These are phyloP conservation scores for Carallia brachiata DNA, from an alignment of 345 rosid genomes.

Conservation along the genomic window DNA sequence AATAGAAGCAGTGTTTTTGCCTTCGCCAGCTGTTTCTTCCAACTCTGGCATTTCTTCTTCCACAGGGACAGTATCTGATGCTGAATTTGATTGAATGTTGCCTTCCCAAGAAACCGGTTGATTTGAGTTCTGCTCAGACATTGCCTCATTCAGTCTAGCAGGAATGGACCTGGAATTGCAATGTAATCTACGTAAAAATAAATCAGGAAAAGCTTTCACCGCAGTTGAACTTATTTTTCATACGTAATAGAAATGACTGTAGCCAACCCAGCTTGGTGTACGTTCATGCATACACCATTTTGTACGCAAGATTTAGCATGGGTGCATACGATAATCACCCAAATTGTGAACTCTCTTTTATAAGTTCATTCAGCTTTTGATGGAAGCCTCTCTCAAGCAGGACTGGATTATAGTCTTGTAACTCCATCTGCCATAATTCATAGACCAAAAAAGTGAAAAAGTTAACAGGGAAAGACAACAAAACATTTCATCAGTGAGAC, in stretches of 20 bases:
- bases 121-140: constrained; percentile 33
- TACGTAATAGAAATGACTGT: constrained; percentile 4
- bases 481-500: no score
- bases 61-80: constrained; percentile 14
- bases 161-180: constrained; percentile 39
- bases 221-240: not conserved
- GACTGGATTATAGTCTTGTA: constrained; percentile 70
- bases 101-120: constrained; percentile 26
- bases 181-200: constrained; percentile 19
- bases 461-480: not conserved
- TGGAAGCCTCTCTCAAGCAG: constrained; percentile 81
- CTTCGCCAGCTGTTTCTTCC: constrained; percentile 31
- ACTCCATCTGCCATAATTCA: constrained; percentile 50
- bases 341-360: constrained; percentile 72
- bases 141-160: constrained; percentile 30
- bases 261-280: not conserved
- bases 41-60: constrained; percentile 31
- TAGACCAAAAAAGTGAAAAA: not conserved
- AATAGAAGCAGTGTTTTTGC: constrained; percentile 38
- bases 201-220: constrained; percentile 9
- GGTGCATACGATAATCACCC: constrained; percentile 44
- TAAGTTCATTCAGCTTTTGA: constrained; percentile 60
- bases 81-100: constrained; percentile 22
- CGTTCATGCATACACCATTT: constrained; percentile 2
- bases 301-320: constrained; percentile 7